phyloP scores from a whole-genome alignment of 108 stramenopile species.

The Cyclotella sp. region DNA sequence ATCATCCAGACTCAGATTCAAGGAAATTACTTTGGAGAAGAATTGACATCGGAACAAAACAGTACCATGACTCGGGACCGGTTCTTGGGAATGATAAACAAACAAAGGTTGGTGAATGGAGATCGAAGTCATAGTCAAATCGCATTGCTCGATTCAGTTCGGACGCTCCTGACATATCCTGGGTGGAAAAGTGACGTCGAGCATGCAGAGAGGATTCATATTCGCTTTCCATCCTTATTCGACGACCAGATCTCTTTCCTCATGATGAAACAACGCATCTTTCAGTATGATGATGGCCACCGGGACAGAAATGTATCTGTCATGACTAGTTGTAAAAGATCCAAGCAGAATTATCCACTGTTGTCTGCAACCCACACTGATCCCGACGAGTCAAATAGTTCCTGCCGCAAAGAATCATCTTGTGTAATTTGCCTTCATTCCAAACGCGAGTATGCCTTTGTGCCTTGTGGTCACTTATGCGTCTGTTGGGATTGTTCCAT shows the following conservation, averaged over 20 bases:
- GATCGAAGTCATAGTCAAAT: conserved; percentile 28
- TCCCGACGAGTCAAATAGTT: neutral
- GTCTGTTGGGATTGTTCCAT: conserved; percentile 23
- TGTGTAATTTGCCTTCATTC: conserved; percentile 15
- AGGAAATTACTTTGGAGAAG: neutral
- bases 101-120: conserved; percentile 16
- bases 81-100: conserved; percentile 23
- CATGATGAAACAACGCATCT: conserved; percentile 9
- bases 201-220: conserved; percentile 22
- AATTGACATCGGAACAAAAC: neutral
- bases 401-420: neutral
- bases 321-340: neutral
- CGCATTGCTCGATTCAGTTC: conserved; percentile 8
- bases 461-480: conserved; percentile 25
- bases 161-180: conserved; percentile 1
- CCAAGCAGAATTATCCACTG: neutral
- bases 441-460: conserved; percentile 21
- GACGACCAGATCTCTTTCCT: conserved; percentile 10
- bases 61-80: conserved; percentile 1
- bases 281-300: neutral
- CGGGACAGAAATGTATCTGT: neutral
- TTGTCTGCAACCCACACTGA: neutral
- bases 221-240: conserved; percentile 29
- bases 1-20: conserved; percentile 6
- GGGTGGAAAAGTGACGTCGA: conserved; percentile 12